These are phyloP conservation scores for Trichoderma hamatum DNA, from an alignment of 2,329 filamentous ascomycete genomes.

Conservation along the genomic window DNA sequence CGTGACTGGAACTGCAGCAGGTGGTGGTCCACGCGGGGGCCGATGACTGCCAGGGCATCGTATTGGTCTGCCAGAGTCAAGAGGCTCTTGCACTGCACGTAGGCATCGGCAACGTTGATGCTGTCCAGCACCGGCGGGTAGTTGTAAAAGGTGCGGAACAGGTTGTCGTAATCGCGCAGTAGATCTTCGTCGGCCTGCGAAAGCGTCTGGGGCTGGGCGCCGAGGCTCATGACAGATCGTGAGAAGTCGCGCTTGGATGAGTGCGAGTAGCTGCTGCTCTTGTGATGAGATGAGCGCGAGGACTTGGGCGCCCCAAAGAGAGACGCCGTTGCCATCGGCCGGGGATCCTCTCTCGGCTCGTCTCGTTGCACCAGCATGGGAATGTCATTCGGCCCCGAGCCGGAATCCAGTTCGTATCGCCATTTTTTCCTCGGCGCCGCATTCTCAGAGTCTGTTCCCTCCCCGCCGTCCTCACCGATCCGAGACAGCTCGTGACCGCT, in stretches of 20 bases:
- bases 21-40: constrained; percentile 90
- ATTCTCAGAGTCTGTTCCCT: constrained; percentile 30
- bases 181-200: constrained; percentile 71
- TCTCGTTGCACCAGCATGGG: constrained; percentile 88
- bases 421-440: constrained; percentile 59
- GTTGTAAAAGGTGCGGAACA: constrained; percentile 96
- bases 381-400: constrained; percentile 71
- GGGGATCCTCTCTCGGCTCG: constrained; percentile 33
- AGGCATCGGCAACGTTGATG: constrained; percentile 88
- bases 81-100: constrained; percentile 90
- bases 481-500: constrained; percentile 54
- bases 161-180: constrained; percentile 90
- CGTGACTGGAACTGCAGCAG: constrained; percentile 87
- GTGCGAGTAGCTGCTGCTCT: constrained; percentile 52
- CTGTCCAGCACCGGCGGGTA: constrained; percentile 79
- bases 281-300: constrained; percentile 42
- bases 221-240: constrained; percentile 82
- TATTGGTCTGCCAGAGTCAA: constrained; percentile 92
- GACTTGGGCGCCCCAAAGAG: constrained; percentile 48
- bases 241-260: constrained; percentile 68
- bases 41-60: constrained; percentile 84
- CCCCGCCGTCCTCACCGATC: constrained; percentile 52
- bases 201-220: constrained; percentile 49
- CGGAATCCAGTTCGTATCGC: constrained; percentile 86
- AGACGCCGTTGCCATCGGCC: constrained; percentile 31